Evolutionary conservation across 2,329 filamentous ascomycete genomes (phyloP), one percentile per base, ranked within the genome.

Genomic region (Aspergillus texensis): DNA sequence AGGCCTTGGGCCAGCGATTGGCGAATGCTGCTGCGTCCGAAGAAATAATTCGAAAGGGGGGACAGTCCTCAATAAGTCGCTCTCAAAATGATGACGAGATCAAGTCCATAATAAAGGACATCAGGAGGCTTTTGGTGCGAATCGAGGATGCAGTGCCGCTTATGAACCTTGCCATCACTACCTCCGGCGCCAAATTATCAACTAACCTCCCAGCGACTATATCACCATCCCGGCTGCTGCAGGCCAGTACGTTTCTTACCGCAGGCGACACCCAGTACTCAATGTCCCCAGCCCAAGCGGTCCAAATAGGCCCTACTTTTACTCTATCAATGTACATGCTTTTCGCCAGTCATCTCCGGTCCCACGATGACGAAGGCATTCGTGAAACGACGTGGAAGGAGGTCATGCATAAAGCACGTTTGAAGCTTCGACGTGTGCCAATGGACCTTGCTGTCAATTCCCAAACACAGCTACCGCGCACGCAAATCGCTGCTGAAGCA

Each of bases 111-210:
- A 87, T 94, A 58, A 74, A 80, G 12, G 91, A 94, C 53, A 94
- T 97, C 72, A 91, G 89, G 73, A 83, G 81, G 14, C 80, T 99
- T 3, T 84, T 98, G 2, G 80, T 82, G 12, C 88, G 90, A 10
- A 96, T 99, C 65, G 94, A 98, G 75, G 90, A 95, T 76, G 91
- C 94, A 14, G 92, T 98, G 12, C 94, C 94, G 0, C 83, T 97
- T 4, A 90, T 99, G 75, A 97, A 95, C 71, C 84, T 99, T 32
- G 95, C 95, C 61, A 96, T 99, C 68, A 95, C 93, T 1, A 94
- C 94, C 0, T 97, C 94, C 1, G 95, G 95, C 0, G 93, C 94
- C 61, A 96, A 88, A 62, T 83, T 98, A 34, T 93, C 92, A 0
- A 91, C 91, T 0, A 89, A 88, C 3, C 82, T 97, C 32, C 92